Percentiles rank a stretch among this genome's conserved stretches.
Evolutionary conservation across 129 eudicot species (phyloP).

Genomic region (Silybum marianum): DNA sequence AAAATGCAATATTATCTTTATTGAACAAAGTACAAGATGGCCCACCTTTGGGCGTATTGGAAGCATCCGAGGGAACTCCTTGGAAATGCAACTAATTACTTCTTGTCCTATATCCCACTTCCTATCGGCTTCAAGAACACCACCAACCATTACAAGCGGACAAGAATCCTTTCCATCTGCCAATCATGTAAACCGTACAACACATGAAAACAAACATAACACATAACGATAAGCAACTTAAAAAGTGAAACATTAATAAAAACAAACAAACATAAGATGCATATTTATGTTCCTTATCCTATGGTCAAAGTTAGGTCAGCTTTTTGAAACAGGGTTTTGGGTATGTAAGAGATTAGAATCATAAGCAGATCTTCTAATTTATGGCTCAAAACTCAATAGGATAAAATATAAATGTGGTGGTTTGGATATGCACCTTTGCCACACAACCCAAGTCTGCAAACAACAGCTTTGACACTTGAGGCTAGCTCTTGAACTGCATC

Average conservation of each 20-base stretch:
- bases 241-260: neutral
- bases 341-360: neutral
- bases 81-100: constrained; percentile 65
- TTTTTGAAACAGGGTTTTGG: neutral
- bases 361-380: neutral
- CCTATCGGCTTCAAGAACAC: constrained; percentile 88
- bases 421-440: constrained; percentile 62
- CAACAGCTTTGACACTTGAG: constrained; percentile 86
- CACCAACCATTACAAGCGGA: constrained; percentile 96
- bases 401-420: neutral
- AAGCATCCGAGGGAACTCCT: constrained; percentile 71
- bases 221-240: neutral
- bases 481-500: constrained; percentile 91
- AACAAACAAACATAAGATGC: neutral
- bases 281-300: neutral
- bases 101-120: constrained; percentile 90
- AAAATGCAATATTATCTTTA: neutral
- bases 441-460: constrained; percentile 71
- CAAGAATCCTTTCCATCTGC: constrained; percentile 73
- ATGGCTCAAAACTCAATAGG: neutral
- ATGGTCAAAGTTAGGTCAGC: neutral
- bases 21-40: constrained; percentile 9
- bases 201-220: neutral
- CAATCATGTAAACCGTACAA: no score
- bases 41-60: constrained; percentile 85